Evolutionary conservation across 2,329 filamentous ascomycete species (phyloP), one percentile per base, ranked within the genome.

Genomic region (Claviceps africana): DNA sequence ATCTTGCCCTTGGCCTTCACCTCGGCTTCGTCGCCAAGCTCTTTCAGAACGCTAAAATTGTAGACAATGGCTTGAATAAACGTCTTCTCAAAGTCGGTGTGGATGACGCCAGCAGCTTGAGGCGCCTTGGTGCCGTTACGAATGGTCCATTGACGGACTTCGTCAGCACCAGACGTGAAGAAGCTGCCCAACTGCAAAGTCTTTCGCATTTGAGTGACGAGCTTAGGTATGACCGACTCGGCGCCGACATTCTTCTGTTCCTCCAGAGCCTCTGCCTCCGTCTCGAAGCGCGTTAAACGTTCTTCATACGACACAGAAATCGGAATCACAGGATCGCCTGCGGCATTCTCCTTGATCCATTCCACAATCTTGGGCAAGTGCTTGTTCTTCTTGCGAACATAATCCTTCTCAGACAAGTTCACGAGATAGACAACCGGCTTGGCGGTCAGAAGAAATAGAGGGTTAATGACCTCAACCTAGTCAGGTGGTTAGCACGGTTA

Each of bases 321-420:
- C 56, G 91, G 93, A 54, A 98, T 88, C 64, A 97, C 84, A 50
- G 90, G 87, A 65, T 96, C 90, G 53, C 88, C 89, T 51, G 82
- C 70, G 6, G 90, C 87, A 68, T 98, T 79, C 67, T 86, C 81
- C 75, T 97, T 95, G 70, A 96, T 83, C 93, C 93, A 98, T 67
- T 93, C 86, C 55, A 86, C 88, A 60, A 97, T 84, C 74, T 91
- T 93, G 59, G 86, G 81, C 52, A 98, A 81, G 73, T 98, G 83
- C 83, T 98, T 98, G 81, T 98, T 98, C 85, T 97, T 98, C 76
- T 97, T 93, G 64, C 93, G 86, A 65, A 96, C 84, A 70, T 90
- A 98, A 71, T 98, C 93, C 71, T 83, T 90, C 75, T 98, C 94
- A 57, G 88, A 95, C 56, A 98, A 75, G 75, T 98, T 98, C 74